Evolutionary conservation across 2,329 filamentous ascomycete genomes (phyloP).

Genomic region (Reticulascus tulasneorum): DNA sequence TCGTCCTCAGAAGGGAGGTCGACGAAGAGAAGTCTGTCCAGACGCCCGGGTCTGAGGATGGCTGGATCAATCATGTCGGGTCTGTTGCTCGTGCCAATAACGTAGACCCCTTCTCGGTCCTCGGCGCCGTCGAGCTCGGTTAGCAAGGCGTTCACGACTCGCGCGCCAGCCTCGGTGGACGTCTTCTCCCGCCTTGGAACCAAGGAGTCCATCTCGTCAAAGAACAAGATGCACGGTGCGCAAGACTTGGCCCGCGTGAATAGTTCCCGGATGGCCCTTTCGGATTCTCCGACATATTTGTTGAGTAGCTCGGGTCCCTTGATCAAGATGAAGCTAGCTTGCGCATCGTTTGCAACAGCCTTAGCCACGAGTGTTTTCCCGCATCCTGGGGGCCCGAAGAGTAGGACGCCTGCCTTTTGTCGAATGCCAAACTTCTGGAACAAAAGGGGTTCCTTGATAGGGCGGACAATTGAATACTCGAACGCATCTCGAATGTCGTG

Average conservation of each 20-base stretch:
- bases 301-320: conserved; percentile 95
- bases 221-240: conserved; percentile 80
- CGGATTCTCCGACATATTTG: conserved; percentile 96
- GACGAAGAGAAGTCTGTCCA: conserved; percentile 86
- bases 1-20: conserved; percentile 77
- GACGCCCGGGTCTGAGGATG: conserved; percentile 84
- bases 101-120: conserved; percentile 79
- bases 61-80: conserved; percentile 96
- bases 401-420: conserved; percentile 79
- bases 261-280: conserved; percentile 86
- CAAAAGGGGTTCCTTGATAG: conserved; percentile 75
- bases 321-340: conserved; percentile 97
- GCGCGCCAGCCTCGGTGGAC: conserved; percentile 75
- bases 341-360: conserved; percentile 90
- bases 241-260: conserved; percentile 84
- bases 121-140: conserved; percentile 88
- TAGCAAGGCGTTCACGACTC: conserved; percentile 91
- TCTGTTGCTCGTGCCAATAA: conserved; percentile 91
- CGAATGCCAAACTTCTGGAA: conserved; percentile 76
- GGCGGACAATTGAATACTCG: conserved; percentile 79
- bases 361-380: conserved; percentile 96
- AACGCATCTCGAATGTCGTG: conserved; percentile 75
- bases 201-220: conserved; percentile 93
- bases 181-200: conserved; percentile 78
- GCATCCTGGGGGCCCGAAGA: conserved; percentile 95